Base-by-base conservation (phyloP, 2,329 filamentous ascomycete genomes). In the Stemphylium vesicarium region DNA sequence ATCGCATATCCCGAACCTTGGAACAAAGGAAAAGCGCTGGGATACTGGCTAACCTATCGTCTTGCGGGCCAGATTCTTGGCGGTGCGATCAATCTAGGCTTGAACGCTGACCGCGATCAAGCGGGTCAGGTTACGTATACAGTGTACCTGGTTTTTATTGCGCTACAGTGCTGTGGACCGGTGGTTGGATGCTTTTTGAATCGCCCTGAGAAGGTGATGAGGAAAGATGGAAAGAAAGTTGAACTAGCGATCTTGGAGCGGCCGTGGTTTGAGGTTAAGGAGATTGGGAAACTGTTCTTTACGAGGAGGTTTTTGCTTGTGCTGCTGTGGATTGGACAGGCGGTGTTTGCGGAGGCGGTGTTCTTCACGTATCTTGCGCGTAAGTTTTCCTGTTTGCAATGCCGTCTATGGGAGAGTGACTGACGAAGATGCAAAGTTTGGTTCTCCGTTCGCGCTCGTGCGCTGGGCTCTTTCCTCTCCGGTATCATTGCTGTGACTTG, bases 111-210 rank as follows among this genome's bases (percentile, higher is more conserved):
- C 33, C 78, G 82, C 0, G 78, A 82, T 56, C 68, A 82, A 46
- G 84, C 84, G 0, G 89, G 88, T 0, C 83, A 85, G 42, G 87
- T 91, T 0, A 88, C 86, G 0, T 90, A 90, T 59, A 82, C 82
- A 0, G 88, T 91, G 0, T 91, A 85, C 59, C 75, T 88, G 9
- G 72, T 89, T 16, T 92, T 92, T 65, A 90, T 92, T 53, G 87
- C 85, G 0, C 74, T 92, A 0, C 89, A 92, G 66, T 85, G 85
- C 0, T 60, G 82, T 0, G 88, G 86, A 0, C 88, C 88, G 0
- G 79, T 90, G n/a, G 82, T 85, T 0, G 88, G 82, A 0, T 66
- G 90, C 3, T 71, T 91, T 0, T 73, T 92, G 5, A 90, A 83
- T 35, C 76, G 74, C 1, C 89, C 89, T 0, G 72, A 77, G 0